These are phyloP conservation scores for Deuterostichococcus epilithicus DNA, from an alignment of 139 green algal species.

Conservation along the genomic window DNA sequence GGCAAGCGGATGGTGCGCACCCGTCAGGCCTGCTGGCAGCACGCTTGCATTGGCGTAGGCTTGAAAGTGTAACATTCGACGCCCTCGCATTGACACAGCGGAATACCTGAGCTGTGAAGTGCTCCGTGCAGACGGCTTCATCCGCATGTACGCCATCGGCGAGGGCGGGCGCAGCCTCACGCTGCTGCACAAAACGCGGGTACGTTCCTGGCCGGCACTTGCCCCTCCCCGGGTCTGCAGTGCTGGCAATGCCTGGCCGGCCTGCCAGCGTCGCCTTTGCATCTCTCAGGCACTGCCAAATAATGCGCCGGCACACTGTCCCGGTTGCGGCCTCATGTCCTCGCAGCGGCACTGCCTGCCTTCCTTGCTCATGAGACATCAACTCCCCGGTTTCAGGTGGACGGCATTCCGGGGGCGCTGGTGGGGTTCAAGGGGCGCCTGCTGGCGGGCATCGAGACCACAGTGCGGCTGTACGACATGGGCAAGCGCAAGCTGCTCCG, in stretches of 20 bases:
- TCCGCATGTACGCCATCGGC: constrained; percentile 78
- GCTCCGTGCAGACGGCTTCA: constrained; percentile 55
- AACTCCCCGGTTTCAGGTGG: not conserved
- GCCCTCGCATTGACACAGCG: too few relatives aligned
- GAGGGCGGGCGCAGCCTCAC: constrained; percentile 63
- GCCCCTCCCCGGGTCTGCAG: too few relatives aligned
- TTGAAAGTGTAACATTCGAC: too few relatives aligned
- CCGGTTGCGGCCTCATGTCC: too few relatives aligned
- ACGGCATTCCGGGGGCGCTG: constrained; percentile 72
- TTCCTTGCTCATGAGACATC: not conserved
- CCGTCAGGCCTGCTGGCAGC: too few relatives aligned
- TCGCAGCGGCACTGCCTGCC: too few relatives aligned
- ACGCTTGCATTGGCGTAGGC: too few relatives aligned
- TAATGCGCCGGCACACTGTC: too few relatives aligned
- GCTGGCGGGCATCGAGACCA: constrained; percentile 82
- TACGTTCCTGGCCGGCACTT: constrained; percentile 43
- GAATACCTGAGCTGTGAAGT: not conserved
- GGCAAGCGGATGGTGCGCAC: constrained; percentile 49
- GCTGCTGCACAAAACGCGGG: constrained; percentile 88
- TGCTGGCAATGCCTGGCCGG: too few relatives aligned
- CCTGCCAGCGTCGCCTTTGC: too few relatives aligned
- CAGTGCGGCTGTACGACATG: constrained; percentile 89
- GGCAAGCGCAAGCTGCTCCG: constrained; percentile 96
- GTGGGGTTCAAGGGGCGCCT: constrained; percentile 83
- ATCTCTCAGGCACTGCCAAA: too few relatives aligned